Conservation (phyloP, 768 basidiomycete genomes). For the Coprinopsis marcescibilis region DNA sequence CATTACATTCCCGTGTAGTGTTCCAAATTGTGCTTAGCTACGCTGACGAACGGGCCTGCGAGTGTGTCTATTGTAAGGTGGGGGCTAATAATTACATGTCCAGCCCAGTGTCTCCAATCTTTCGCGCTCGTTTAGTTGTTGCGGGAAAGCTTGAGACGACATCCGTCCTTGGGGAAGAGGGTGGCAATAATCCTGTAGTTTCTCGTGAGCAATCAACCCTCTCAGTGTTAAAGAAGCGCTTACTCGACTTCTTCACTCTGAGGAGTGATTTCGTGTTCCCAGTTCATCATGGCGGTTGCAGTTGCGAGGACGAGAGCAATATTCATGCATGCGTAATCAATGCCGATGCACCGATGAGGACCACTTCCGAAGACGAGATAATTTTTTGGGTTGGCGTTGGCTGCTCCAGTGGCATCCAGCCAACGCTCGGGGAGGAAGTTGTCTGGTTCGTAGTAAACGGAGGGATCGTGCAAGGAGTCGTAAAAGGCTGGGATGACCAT, state of each 20-base stretch:
- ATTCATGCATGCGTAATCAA: constrained; percentile 91
- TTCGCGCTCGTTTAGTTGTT: constrained; percentile 20
- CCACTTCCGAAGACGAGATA: constrained; percentile 95
- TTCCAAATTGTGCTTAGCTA: too few relatives aligned
- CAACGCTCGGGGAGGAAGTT: constrained; percentile 84
- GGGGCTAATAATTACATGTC: too few relatives aligned
- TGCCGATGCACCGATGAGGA: constrained; percentile 87
- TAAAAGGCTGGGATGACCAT: constrained; percentile 96
- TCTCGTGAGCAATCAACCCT: constrained; percentile 3
- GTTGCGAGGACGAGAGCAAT: constrained; percentile 80
- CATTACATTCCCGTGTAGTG: too few relatives aligned
- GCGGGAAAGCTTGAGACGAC: constrained; percentile 74
- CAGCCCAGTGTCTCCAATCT: neutral
- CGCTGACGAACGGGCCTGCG: too few relatives aligned
- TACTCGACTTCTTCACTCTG: constrained; percentile 77
- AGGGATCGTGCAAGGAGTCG: constrained; percentile 86
- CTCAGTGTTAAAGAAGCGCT: constrained; percentile 26
- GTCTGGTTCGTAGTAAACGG: constrained; percentile 84
- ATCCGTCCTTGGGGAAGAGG: constrained; percentile 93
- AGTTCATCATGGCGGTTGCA: constrained; percentile 76
- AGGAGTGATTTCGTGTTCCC: constrained; percentile 81
- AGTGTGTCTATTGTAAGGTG: too few relatives aligned
- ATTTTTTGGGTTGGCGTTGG: constrained; percentile 85
- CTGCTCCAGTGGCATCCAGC: constrained; percentile 75
- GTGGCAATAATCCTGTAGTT: constrained; percentile 82